Conservation (phyloP, 2,329 filamentous ascomycete genomes). For the Diaporthe amygdali region DNA sequence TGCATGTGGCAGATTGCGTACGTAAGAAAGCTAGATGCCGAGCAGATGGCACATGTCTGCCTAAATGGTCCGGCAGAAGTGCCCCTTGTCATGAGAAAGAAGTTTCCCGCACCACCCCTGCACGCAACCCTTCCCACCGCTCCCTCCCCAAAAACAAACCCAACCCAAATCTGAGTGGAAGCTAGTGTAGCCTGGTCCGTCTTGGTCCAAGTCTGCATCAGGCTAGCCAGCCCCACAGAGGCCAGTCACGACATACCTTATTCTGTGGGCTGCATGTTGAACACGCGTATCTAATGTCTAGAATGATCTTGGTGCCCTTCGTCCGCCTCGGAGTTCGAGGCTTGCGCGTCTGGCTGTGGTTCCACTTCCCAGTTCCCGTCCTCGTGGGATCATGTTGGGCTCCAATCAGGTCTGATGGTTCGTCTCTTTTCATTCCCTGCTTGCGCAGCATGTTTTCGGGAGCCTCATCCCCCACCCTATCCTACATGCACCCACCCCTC, state of each 20-base stretch:
- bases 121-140: background rate
- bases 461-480: background rate
- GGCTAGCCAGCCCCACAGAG: background rate
- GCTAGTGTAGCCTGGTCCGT: too few species aligned
- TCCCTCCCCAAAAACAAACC: background rate
- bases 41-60: background rate
- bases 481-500: background rate
- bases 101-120: background rate
- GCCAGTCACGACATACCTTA: background rate
- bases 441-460: background rate
- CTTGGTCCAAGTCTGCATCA: too few species aligned
- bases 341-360: background rate
- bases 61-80: constrained; percentile 4
- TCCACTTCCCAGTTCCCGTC: background rate
- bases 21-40: background rate
- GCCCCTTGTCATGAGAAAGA: background rate
- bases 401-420: too few species aligned
- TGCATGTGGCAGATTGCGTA: background rate
- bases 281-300: background rate
- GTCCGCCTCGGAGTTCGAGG: background rate
- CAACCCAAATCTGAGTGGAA: too few species aligned
- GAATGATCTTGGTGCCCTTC: background rate
- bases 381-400: too few species aligned
- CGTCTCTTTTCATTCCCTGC: too few species aligned
- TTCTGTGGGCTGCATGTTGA: constrained; percentile 8